A percentile compares a stretch with the other conserved stretches of the same genome.
Conservation (phyloP, 345 rosid species). For the Ceriops decandra region DNA sequence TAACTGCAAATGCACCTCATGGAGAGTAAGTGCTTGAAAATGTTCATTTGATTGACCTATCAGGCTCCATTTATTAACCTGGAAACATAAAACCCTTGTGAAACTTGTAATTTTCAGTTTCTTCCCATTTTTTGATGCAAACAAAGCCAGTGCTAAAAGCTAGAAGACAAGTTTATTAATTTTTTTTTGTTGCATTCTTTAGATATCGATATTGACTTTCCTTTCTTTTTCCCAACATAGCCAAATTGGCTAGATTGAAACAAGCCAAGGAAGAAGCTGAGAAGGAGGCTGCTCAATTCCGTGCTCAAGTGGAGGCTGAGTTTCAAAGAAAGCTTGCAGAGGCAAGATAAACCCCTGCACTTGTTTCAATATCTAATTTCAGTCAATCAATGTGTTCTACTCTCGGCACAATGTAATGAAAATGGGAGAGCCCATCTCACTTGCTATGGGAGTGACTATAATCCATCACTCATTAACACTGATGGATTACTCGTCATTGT, state of each 20-base stretch:
- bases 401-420: not conserved
- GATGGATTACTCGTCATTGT: no score
- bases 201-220: not conserved
- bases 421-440: not conserved
- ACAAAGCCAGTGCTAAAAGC: no score
- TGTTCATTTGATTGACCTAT: no score
- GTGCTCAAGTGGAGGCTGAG: slow-evolving; percentile 60
- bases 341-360: slow-evolving; percentile 26
- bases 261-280: slow-evolving; percentile 95
- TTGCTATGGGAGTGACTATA: no score
- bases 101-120: no score
- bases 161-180: not conserved
- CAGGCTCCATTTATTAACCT: no score
- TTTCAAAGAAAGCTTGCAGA: slow-evolving; percentile 71
- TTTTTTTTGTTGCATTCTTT: not conserved
- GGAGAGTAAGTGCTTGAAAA: no score
- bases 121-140: no score
- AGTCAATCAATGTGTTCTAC: not conserved
- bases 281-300: slow-evolving; percentile 58
- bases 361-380: not conserved
- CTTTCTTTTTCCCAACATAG: slow-evolving; percentile 24
- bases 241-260: slow-evolving; percentile 67
- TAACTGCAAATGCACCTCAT: no score
- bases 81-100: no score
- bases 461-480: no score